Evolutionary conservation across 2,329 filamentous ascomycete genomes (phyloP).

Genomic region (Diaporthe vexans): DNA sequence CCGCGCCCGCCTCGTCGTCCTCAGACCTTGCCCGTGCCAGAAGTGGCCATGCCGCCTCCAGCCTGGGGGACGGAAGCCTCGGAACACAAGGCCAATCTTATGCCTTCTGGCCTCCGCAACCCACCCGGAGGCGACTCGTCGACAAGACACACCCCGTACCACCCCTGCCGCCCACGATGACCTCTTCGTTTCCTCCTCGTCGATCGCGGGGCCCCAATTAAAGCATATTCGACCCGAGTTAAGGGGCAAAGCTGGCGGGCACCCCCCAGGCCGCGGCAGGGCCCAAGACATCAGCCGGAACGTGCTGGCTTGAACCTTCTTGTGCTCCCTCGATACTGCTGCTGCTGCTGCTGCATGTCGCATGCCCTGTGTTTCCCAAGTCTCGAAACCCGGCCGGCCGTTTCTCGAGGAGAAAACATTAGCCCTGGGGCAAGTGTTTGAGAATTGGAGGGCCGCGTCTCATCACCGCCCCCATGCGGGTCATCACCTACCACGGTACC

Average conservation of each 20-base stretch:
- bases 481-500: constrained; percentile 21
- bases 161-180: constrained; percentile 25
- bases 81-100: constrained; percentile 38
- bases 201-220: constrained; percentile 47
- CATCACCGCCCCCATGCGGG: constrained; percentile 33
- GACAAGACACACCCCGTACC: constrained; percentile 12
- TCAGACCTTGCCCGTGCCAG: constrained; percentile 36
- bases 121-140: constrained; percentile 31
- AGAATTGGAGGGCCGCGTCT: constrained; percentile 38
- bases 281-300: constrained; percentile 42
- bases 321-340: constrained; percentile 43
- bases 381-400: constrained; percentile 33
- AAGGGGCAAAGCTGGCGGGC: constrained; percentile 24
- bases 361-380: constrained; percentile 39
- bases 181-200: constrained; percentile 46
- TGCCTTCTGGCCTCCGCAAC: constrained; percentile 32
- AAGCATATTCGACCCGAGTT: constrained; percentile 31
- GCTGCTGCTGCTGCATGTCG: no score
- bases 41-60: constrained; percentile 22
- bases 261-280: constrained; percentile 27
- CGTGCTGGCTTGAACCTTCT: constrained; percentile 51
- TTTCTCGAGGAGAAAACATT: constrained; percentile 30
- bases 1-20: constrained; percentile 35
- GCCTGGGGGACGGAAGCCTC: constrained; percentile 31
- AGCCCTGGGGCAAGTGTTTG: constrained; percentile 36